These are phyloP conservation scores for Ophiocordyceps camponoti-saundersi DNA, from an alignment of 2,329 filamentous ascomycete genomes.

Conservation along the genomic window DNA sequence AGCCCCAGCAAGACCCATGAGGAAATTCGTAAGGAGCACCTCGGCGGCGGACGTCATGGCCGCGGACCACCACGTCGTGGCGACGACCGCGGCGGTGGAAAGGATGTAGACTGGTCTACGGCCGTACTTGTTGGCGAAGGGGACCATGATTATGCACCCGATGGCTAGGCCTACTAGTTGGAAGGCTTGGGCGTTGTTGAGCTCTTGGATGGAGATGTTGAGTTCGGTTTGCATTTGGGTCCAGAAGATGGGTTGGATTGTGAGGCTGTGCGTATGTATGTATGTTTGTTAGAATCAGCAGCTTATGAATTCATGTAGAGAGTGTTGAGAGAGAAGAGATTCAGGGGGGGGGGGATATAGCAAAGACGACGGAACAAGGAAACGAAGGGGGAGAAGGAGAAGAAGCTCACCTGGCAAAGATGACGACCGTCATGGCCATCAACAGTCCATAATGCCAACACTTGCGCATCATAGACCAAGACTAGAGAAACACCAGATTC, in stretches of 20 bases:
- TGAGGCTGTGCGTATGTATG: no score
- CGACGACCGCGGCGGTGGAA: constrained; percentile 7
- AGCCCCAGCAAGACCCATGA: constrained; percentile 18
- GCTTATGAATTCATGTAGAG: no score
- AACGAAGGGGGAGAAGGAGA: no score
- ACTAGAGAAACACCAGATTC: constrained; percentile 2
- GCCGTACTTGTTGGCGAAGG: constrained; percentile 16
- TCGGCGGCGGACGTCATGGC: constrained; percentile 8
- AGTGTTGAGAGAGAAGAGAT: no score
- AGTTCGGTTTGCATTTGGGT: constrained; percentile 8
- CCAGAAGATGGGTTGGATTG: constrained; percentile 8
- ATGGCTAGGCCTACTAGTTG: constrained; percentile 14
- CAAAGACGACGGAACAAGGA: no score
- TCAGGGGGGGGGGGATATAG: no score
- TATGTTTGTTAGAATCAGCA: no score
- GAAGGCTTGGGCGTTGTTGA: constrained; percentile 11
- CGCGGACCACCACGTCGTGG: constrained; percentile 7
- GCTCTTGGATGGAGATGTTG: constrained; percentile 7
- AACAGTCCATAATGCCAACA: constrained; percentile 7
- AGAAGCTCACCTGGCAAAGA: constrained; percentile 6
- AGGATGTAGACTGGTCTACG: constrained; percentile 14
- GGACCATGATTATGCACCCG: constrained; percentile 17
- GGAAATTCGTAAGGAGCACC: constrained; percentile 8
- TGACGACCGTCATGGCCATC: constrained; percentile 6
- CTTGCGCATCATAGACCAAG: constrained; percentile 9